Base-by-base conservation (phyloP, 306 rosid species). In the Begonia peltatifolia region DNA sequence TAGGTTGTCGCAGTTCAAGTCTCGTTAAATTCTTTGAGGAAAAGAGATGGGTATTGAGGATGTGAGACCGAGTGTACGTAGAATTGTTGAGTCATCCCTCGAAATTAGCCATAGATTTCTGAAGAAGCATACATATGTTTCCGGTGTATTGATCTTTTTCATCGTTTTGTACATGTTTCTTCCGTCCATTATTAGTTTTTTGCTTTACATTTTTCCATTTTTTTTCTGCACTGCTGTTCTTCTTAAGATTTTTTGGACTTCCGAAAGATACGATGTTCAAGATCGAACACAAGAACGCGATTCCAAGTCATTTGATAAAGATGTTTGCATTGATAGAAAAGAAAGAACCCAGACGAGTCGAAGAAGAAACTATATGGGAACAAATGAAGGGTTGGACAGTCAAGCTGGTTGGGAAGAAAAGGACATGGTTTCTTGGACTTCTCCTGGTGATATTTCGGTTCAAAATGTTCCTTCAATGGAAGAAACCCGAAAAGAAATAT, bases 161-260 rank as follows among this genome's bases (percentile, higher is more conserved):
- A 52, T 62, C 50, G 47, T 65, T 16, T 13, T 83, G 9, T 83
- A 90, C 52, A 15, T 66, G 50, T 74, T 79, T 61, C 83, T 76
- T 60, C 74, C 78, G 42, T 61, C 63, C 43, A 62, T 78, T 50
- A 62, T 75, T 18, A 65, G 22, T 30, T 41, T 90, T 41, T 55
- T 90, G 63, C 61, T 61, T 54, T 81, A 61, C 66, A 56, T 65
- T 60, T 76, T 67, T 47, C 99, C 96, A n/a, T 75, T 90, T 62
- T 62, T 90, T 52, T 30, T 74, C 14, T 73, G 74, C 57, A 55
- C 55, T 56, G 71, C 74, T 46, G 14, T 83, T 64, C 71, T 86
- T 50, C 49, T 86, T 23, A 72, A 65, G 72, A 60, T 78, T 10
- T 79, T 83, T 64, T 73, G 87, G 87, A 83, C 82, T 71, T 83